phyloP scores from a whole-genome alignment of 2,329 filamentous ascomycete species.

The Pseudocercospora pini-densiflorae region DNA sequence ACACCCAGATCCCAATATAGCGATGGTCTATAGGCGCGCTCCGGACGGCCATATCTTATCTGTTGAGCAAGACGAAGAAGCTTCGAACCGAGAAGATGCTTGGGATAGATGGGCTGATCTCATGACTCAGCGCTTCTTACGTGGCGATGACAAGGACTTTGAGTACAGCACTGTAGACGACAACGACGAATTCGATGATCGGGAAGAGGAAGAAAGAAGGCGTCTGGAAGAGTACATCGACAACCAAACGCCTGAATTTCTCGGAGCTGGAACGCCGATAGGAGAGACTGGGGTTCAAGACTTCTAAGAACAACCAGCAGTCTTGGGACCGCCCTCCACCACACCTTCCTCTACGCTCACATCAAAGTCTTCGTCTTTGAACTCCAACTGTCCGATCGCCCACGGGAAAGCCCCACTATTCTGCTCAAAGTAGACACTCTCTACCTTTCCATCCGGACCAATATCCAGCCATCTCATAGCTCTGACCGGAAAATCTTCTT shows the following conservation, averaged over 20 bases:
- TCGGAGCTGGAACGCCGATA: conserved; percentile 39
- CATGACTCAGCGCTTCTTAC: conserved; percentile 74
- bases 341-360: neutral
- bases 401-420: neutral
- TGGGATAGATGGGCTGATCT: conserved; percentile 71
- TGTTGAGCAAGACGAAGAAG: conserved; percentile 59
- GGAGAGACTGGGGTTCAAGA: conserved; percentile 57
- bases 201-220: conserved; percentile 63
- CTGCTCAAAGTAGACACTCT: neutral
- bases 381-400: neutral
- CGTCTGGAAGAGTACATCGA: conserved; percentile 79
- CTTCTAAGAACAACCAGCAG: conserved; percentile 37
- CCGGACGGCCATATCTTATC: conserved; percentile 61
- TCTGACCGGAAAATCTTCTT: neutral
- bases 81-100: conserved; percentile 68
- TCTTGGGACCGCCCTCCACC: neutral
- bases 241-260: conserved; percentile 61
- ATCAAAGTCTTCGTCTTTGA: neutral
- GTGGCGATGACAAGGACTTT: conserved; percentile 76
- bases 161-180: conserved; percentile 74
- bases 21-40: conserved; percentile 56
- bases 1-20: conserved; percentile 57
- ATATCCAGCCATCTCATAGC: neutral
- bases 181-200: conserved; percentile 73
- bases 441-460: neutral